Base-by-base conservation (phyloP, 331 rosid species). In the Stylosanthes scabra region DNA sequence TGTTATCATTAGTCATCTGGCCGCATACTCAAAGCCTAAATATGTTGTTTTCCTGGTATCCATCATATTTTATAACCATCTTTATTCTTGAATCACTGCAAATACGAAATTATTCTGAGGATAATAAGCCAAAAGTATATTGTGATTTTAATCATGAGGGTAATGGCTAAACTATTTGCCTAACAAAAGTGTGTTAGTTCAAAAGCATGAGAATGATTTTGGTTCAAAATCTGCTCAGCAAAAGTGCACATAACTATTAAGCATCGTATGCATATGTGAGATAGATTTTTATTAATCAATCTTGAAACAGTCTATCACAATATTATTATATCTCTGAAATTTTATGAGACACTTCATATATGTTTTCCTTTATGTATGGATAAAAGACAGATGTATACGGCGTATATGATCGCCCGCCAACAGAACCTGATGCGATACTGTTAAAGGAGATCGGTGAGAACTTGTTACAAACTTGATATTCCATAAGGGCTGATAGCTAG, bases 321-420 rank as follows among this genome's bases (percentile, higher is more conserved):
- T 31, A 31, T 31, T 45, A 29, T 73, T 58, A 62, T 10, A 47
- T 9, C 63, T 70, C 46, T 60, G 29, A 70, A 55, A 70, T 63
- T 69, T 73, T 59, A 64, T 59, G 60, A 42, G 40, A 74, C 45
- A 52, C 74, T 72, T 7, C 39, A 52, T 72, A 57, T 62, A 70
- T 75, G 84, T 85, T 81, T 84, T 84, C 86, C 58, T 34, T 71
- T 74, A 40, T 81, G 65, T 59, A 39, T 76, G 46, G 76, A 56
- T 81, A 28, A 63, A 88, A 93, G 98, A 93, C 97, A 4, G 96
- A 93, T 84, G 98, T 93, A 72, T 80, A 72, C 2, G 97, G 97
- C 6, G 98, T 93, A 29, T 93, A 91, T 77, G 93, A 91, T 80
- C 89, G 93, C 40, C 98, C 98, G 14, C 97, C 97, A 37, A 78